phyloP scores from a whole-genome alignment of 1,139 yeast species.

The Saccharomyces uvarum region DNA sequence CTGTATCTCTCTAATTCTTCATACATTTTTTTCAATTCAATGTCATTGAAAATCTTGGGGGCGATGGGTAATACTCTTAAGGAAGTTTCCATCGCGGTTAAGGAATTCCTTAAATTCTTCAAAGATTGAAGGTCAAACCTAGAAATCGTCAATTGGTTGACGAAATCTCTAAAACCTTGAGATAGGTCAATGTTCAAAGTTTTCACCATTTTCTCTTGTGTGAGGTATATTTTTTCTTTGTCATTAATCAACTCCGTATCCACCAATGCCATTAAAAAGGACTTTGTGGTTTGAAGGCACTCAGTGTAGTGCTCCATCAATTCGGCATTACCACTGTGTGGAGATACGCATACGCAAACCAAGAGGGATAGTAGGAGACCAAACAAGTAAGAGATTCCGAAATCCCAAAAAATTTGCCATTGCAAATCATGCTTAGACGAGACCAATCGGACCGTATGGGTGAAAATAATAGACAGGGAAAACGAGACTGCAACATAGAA shows the following conservation, averaged over 20 bases:
- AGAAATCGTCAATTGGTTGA: conserved; percentile 37
- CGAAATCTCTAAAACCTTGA: conserved; percentile 38
- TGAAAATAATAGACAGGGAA: conserved; percentile 35
- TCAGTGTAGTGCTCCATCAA: conserved; percentile 21
- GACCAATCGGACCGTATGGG: conserved; percentile 26
- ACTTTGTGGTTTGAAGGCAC: conserved; percentile 22
- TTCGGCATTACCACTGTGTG: conserved; percentile 36
- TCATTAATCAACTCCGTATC: conserved; percentile 18
- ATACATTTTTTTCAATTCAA: conserved; percentile 17
- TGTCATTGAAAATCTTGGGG: conserved; percentile 17
- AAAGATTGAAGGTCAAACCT: conserved; percentile 32
- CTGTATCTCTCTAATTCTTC: conserved; percentile 7
- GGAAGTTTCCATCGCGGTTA: conserved; percentile 37
- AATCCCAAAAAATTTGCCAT: conserved; percentile 38
- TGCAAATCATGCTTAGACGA: conserved; percentile 18
- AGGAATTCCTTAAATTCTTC: conserved; percentile 35
- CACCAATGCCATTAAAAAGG: conserved; percentile 21
- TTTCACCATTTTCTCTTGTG: conserved; percentile 31
- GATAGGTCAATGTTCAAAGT: conserved; percentile 33
- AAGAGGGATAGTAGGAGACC: conserved; percentile 37
- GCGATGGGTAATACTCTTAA: conserved; percentile 36
- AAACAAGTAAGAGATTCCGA: conserved; percentile 39
- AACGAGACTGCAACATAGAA: conserved; percentile 36
- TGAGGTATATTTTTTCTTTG: conserved; percentile 13
- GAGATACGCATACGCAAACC: conserved; percentile 34